Evolutionary conservation across 164 flowering plant species (phyloP).

Genomic region (Vitis rotundifolia): DNA sequence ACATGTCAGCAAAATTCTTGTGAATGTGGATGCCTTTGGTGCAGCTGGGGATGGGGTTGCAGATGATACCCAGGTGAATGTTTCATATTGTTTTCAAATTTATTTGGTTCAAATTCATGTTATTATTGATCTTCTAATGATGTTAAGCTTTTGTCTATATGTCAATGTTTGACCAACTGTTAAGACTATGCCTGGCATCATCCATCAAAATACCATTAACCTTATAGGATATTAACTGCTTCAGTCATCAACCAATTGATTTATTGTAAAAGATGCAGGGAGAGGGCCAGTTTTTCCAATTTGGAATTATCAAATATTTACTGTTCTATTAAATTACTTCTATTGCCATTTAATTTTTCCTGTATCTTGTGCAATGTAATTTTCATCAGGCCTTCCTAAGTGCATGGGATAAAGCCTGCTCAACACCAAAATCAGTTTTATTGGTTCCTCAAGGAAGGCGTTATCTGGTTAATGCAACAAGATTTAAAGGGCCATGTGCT

Average conservation of each 20-base stretch:
- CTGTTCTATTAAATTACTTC: neutral
- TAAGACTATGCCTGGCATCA: neutral
- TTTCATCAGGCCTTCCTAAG: slow-evolving; percentile 60
- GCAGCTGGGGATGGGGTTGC: slow-evolving; percentile 91
- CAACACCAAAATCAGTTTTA: slow-evolving; percentile 58
- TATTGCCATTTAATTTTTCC: neutral
- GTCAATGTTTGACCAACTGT: too few relatives aligned
- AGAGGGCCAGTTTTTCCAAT: neutral
- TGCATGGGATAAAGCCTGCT: slow-evolving; percentile 82
- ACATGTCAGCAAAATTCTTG: slow-evolving; percentile 49
- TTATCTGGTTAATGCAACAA: slow-evolving; percentile 79
- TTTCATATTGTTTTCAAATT: neutral
- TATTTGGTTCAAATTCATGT: neutral
- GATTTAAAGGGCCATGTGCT: slow-evolving; percentile 80
- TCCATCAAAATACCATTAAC: neutral
- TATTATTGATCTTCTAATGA: too few relatives aligned
- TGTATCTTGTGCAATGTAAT: neutral
- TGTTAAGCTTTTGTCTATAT: too few relatives aligned
- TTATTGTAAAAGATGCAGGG: neutral
- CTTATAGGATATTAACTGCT: neutral
- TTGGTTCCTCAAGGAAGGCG: slow-evolving; percentile 70
- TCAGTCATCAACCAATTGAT: neutral
- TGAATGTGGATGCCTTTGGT: slow-evolving; percentile 85
- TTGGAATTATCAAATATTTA: neutral
- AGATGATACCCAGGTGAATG: slow-evolving; percentile 85